A percentile compares a stretch with the other conserved stretches of the same genome.
Conservation (phyloP, 1,139 yeast species). For the Arxiozyma heterogenica region DNA sequence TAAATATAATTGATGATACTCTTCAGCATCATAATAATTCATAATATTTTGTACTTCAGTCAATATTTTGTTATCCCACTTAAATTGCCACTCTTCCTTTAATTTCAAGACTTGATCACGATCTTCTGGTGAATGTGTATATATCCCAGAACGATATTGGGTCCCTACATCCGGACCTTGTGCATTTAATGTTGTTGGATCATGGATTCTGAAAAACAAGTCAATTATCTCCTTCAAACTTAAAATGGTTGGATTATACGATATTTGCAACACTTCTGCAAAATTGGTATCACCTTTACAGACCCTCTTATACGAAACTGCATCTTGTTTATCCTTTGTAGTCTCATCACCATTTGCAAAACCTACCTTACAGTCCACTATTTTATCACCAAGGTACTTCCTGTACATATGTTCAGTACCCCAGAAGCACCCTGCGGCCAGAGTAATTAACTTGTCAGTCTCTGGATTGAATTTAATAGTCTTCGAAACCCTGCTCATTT, state of each 20-base stretch:
- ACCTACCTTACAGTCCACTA: conserved; percentile 76
- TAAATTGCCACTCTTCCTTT: conserved; percentile 42
- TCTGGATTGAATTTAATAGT: conserved; percentile 34
- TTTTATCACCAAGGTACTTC: conserved; percentile 48
- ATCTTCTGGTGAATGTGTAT: conserved; percentile 50
- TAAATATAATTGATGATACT: conserved; percentile 79
- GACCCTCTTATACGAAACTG: conserved; percentile 68
- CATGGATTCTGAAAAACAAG: conserved; percentile 87
- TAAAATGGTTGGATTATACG: conserved; percentile 64
- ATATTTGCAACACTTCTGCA: conserved; percentile 73
- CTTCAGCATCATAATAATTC: conserved; percentile 85
- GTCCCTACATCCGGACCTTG: conserved; percentile 84
- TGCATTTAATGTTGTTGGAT: conserved; percentile 50
- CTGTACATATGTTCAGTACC: conserved; percentile 81
- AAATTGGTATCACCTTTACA: conserved; percentile 64
- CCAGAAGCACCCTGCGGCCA: conserved; percentile 92
- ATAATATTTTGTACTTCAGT: conserved; percentile 63
- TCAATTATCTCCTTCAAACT: conserved; percentile 57
- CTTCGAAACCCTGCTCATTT: conserved; percentile 20
- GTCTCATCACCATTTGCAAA: conserved; percentile 65
- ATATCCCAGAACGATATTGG: conserved; percentile 75
- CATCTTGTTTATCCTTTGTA: conserved; percentile 27
- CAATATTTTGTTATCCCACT: conserved; percentile 46
- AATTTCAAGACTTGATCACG: conserved; percentile 35
- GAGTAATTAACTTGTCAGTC: conserved; percentile 44